Conservation (phyloP, 371 early-diverging fungal species). For the Rhizopus stolonifer region DNA sequence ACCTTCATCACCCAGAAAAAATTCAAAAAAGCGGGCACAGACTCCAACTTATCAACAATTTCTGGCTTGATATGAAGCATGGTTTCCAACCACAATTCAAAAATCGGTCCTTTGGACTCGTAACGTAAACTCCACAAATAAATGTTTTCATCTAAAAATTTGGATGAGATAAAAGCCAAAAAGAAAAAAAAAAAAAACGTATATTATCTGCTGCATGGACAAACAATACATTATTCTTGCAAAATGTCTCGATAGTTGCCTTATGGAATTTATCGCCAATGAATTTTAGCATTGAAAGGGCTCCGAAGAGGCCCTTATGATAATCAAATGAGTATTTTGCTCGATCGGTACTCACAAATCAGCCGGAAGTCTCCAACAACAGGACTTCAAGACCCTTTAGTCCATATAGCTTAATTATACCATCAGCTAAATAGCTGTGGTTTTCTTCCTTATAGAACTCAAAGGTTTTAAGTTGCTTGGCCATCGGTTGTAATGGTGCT, state of each 20-base stretch:
- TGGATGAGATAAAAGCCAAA: constrained; percentile 9
- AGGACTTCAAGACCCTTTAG: neutral
- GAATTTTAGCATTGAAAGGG: constrained; percentile 8
- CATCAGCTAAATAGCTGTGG: constrained; percentile 15
- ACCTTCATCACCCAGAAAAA: constrained; percentile 21
- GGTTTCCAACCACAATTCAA: neutral
- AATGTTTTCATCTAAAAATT: constrained; percentile 10
- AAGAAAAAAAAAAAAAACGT: constrained; percentile 5
- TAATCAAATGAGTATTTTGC: constrained; percentile 1
- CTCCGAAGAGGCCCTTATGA: constrained; percentile 8
- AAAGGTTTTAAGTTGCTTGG: constrained; percentile 12
- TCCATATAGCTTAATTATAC: neutral
- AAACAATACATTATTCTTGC: constrained; percentile 9
- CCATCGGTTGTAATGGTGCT: constrained; percentile 2
- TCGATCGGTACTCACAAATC: neutral
- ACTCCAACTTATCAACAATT: neutral
- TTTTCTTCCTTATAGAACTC: constrained; percentile 4
- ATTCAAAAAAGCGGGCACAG: neutral
- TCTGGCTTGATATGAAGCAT: neutral
- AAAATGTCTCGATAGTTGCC: constrained; percentile 2
- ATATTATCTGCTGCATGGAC: constrained; percentile 14
- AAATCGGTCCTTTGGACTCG: constrained; percentile 5
- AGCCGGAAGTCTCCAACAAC: constrained; percentile 1
- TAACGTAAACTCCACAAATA: constrained; percentile 15
- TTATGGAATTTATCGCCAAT: constrained; percentile 7